Evolutionary conservation across 2,329 filamentous ascomycete genomes (phyloP), one percentile per base, ranked within the genome.

Genomic region (Pseudocercospora vitis): DNA sequence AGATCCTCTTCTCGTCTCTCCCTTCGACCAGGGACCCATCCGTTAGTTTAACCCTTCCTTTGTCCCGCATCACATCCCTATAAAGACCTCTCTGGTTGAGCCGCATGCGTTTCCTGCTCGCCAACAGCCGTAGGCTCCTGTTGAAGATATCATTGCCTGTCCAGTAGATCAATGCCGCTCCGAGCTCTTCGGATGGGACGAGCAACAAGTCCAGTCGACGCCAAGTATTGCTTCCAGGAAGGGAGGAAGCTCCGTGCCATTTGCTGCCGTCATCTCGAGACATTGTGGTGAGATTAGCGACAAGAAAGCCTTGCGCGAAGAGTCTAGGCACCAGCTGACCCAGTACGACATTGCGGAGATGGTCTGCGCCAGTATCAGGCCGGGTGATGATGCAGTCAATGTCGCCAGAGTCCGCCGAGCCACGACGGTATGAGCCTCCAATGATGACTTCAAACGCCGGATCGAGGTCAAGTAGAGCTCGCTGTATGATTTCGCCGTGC

Each of bases 61-160:
- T 73, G 0, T 82, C 83, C 33, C 84, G 76, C 68, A 88, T 76
- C 1, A 89, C 84, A 68, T 89, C 81, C 62, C 77, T 81, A 64
- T 86, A 96, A 51, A 97, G 69, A 0, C 91, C 92, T 24, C 81
- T 78, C 71, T 96, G 91, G 63, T 96, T 96, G 50, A 97, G 69
- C 47, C 88, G 75, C 89, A 95, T 91, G 0, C 84, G 82, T 72
- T 89, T 94, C 71, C 84, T 90, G 32, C 84, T 82, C 11, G 91
- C 90, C 59, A 96, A 70, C 12, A 95, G 73, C 59, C 92, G 76
- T 69, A 96, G 82, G 66, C 89, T 95, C 12, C 91, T 79, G 70
- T 96, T 96, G 74, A 96, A 96, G 28, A 96, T 87, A 68, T 96
- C 91, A 62, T 96, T 94, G 1, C 92, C 92, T 0, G 92, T 96